Conservation (phyloP, 78 protist genomes). For the Pelomyxa schiedti region DNA sequence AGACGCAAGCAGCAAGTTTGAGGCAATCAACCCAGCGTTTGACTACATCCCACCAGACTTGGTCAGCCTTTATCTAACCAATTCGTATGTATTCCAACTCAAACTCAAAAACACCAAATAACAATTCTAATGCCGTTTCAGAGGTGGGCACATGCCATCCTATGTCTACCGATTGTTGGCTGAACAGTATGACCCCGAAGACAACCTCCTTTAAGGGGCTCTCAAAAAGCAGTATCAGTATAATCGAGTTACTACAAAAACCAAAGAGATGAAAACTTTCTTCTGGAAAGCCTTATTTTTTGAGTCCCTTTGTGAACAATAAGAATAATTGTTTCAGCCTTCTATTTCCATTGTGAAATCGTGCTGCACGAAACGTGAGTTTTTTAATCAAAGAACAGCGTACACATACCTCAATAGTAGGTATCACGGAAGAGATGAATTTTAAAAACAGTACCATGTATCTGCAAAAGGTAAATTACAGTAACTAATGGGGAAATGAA, state of each 20-base stretch:
- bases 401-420: constrained; percentile 84
- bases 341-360: constrained; percentile 49
- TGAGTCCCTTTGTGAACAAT: too few species aligned
- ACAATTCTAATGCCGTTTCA: neutral
- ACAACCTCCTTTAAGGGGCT: constrained; percentile 4
- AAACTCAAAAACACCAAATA: neutral
- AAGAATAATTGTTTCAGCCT: too few species aligned
- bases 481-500: too few species aligned
- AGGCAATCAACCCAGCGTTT: constrained; percentile 56
- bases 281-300: too few species aligned
- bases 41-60: constrained; percentile 90
- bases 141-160: constrained; percentile 69
- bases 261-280: too few species aligned
- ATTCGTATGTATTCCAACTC: constrained; percentile 17
- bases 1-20: neutral
- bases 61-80: constrained; percentile 74
- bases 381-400: too few species aligned
- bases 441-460: constrained; percentile 68
- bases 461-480: too few species aligned
- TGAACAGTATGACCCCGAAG: constrained; percentile 69
- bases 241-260: too few species aligned
- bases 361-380: too few species aligned
- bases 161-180: constrained; percentile 75
- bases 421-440: constrained; percentile 72
- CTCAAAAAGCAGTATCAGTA: too few species aligned